phyloP scores from a whole-genome alignment of 2,329 filamentous ascomycete species.

The Colletotrichum acutatum region DNA sequence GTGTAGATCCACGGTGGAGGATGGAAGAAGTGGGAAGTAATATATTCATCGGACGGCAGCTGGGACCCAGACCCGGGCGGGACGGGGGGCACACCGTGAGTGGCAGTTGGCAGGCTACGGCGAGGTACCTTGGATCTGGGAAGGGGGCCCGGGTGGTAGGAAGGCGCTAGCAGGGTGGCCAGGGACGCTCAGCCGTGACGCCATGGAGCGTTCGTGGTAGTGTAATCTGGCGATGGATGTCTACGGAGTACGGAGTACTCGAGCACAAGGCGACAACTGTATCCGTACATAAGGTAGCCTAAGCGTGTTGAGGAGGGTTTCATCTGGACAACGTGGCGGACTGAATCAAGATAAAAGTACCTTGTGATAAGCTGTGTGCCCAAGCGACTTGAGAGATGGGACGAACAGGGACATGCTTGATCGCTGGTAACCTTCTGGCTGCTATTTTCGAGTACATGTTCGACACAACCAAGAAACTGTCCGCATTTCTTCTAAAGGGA shows the following conservation, averaged over 20 bases:
- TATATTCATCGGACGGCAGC: slow-evolving; percentile 30
- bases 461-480: background rate
- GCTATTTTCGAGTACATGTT: slow-evolving; percentile 15
- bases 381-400: slow-evolving; percentile 5
- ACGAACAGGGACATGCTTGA: slow-evolving; percentile 18
- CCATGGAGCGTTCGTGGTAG: slow-evolving; percentile 10
- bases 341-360: background rate
- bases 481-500: background rate
- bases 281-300: background rate
- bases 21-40: slow-evolving; percentile 16
- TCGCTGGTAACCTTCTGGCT: background rate
- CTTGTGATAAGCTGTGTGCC: background rate
- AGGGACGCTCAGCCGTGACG: slow-evolving; percentile 33
- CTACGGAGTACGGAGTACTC: background rate
- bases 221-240: slow-evolving; percentile 11
- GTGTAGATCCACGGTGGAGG: slow-evolving; percentile 4
- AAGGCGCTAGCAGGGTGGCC: slow-evolving; percentile 23
- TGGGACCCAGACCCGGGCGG: background rate
- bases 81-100: background rate
- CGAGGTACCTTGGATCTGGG: background rate
- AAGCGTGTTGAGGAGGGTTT: background rate
- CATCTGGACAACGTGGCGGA: slow-evolving; percentile 8
- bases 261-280: slow-evolving; percentile 11
- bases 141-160: slow-evolving; percentile 10
- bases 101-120: slow-evolving; percentile 17